Base-by-base conservation (phyloP, 2,329 filamentous ascomycete genomes). In the Ascosphaera aggregata region DNA sequence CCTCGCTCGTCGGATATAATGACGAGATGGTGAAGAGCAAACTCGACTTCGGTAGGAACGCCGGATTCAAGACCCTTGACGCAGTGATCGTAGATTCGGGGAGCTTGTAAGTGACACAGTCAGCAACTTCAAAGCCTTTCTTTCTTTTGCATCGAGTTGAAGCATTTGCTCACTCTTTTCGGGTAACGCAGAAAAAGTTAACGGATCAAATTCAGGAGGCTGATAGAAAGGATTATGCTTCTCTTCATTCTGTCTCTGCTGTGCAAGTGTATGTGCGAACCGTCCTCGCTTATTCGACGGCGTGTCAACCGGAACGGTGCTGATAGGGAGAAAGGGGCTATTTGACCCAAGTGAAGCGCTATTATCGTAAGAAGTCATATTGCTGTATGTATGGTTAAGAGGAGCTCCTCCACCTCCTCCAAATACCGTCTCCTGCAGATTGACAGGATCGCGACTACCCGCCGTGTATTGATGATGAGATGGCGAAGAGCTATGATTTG, bases 1-100 rank as follows among this genome's bases (percentile, higher is more conserved):
- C 86, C 86, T 34, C 85, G 72, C 55, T 95, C 85, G 51, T 77
- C 89, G 0, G 85, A 94, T 19, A 95, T 94, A 54, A 93, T 92
- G 43, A 95, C 84, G 3, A 95, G 62, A 49, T 95, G 86, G 49
- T 92, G 82, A 9, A 95, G 63, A 0, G 84, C 86, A 57, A 91
- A 95, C n/a, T 81, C 75, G 49, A 94, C 79, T 53, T 98, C 86
- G 9, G 75, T 69, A 2, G 69, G 69, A 18, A 92, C 71, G 2
- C 73, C 72, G 11, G 82, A 93, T 44, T 80, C 78, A 18, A 98
- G 62, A 3, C 85, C 76, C 47, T 85, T 75, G 30, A 92, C 67
- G 44, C 82, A 91, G 34, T 85, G 76, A 37, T 86, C 76, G 52
- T 94, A 95, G 45, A 94, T 93, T 51, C 91, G 50, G 46, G 54